These are phyloP conservation scores for Colletotrichum lindemuthianum DNA, from an alignment of 2,329 filamentous ascomycete species.

Conservation along the genomic window DNA sequence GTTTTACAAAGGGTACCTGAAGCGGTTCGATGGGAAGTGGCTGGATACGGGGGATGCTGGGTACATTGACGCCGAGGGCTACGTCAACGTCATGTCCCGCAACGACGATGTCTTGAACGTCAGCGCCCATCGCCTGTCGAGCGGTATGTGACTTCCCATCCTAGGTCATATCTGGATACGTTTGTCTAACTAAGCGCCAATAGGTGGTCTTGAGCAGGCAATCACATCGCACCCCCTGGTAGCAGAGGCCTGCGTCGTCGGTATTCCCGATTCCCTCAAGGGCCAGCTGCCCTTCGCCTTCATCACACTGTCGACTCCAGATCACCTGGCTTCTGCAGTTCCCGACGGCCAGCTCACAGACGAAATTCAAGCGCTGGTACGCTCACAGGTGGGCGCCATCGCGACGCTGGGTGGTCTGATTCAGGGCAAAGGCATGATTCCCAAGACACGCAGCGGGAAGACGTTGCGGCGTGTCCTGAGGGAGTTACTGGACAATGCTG, in stretches of 20 bases:
- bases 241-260: slow-evolving; percentile 86
- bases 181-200: slow-evolving; percentile 5
- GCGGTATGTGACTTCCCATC: slow-evolving; percentile 62
- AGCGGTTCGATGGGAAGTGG: slow-evolving; percentile 84
- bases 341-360: slow-evolving; percentile 54
- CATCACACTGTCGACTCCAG: slow-evolving; percentile 63
- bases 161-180: too few relatives aligned
- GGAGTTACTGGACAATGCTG: slow-evolving; percentile 85
- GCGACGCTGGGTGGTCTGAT: slow-evolving; percentile 88
- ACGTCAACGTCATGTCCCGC: slow-evolving; percentile 71
- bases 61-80: slow-evolving; percentile 80
- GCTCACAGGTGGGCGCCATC: slow-evolving; percentile 86
- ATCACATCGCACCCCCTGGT: slow-evolving; percentile 83
- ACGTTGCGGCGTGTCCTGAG: slow-evolving; percentile 83
- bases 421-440: slow-evolving; percentile 86
- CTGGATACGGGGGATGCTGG: slow-evolving; percentile 93
- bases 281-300: slow-evolving; percentile 94
- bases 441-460: slow-evolving; percentile 92
- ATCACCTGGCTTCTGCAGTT: slow-evolving; percentile 62
- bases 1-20: slow-evolving; percentile 87
- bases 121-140: slow-evolving; percentile 91
- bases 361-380: slow-evolving; percentile 80
- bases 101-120: slow-evolving; percentile 94
- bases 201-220: slow-evolving; percentile 89
- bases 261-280: slow-evolving; percentile 86